These are phyloP conservation scores for Esteya vermicola DNA, from an alignment of 2,329 filamentous ascomycete genomes.

Conservation along the genomic window DNA sequence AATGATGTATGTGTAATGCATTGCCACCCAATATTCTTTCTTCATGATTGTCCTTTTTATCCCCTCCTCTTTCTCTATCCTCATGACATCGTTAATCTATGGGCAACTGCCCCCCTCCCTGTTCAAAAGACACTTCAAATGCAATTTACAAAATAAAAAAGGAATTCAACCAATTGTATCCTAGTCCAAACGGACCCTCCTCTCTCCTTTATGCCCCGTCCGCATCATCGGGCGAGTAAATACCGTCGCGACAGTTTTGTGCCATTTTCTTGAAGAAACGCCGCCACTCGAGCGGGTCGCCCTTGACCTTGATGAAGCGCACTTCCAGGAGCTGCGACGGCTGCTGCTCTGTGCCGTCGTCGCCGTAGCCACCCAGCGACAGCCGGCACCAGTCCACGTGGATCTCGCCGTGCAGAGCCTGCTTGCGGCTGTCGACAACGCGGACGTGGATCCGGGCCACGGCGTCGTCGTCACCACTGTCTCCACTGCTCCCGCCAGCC, in stretches of 20 bases:
- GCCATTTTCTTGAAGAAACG: slow-evolving; percentile 95
- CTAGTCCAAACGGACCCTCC: background rate
- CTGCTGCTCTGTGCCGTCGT: slow-evolving; percentile 33
- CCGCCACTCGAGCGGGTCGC: slow-evolving; percentile 92
- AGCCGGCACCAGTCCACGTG: slow-evolving; percentile 52
- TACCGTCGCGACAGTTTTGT: slow-evolving; percentile 70
- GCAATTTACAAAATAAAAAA: no score
- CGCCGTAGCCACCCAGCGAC: slow-evolving; percentile 16
- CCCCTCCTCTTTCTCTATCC: no score
- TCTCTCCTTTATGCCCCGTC: slow-evolving; percentile 1
- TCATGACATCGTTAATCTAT: background rate
- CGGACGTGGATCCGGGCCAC: slow-evolving; percentile 57
- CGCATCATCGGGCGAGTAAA: slow-evolving; percentile 31
- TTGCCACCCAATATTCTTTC: no score
- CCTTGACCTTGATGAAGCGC: slow-evolving; percentile 85
- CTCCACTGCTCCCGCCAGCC: slow-evolving; percentile 13
- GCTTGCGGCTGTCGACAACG: slow-evolving; percentile 57
- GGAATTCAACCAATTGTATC: no score
- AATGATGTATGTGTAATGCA: background rate
- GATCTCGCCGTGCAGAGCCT: slow-evolving; percentile 62
- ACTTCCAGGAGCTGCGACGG: slow-evolving; percentile 60
- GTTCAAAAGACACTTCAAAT: background rate
- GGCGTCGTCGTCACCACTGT: slow-evolving; percentile 37
- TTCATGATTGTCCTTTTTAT: no score
- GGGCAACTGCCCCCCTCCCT: background rate